Base-by-base conservation (phyloP, 129 eudicot species). In the Arctium minus region DNA sequence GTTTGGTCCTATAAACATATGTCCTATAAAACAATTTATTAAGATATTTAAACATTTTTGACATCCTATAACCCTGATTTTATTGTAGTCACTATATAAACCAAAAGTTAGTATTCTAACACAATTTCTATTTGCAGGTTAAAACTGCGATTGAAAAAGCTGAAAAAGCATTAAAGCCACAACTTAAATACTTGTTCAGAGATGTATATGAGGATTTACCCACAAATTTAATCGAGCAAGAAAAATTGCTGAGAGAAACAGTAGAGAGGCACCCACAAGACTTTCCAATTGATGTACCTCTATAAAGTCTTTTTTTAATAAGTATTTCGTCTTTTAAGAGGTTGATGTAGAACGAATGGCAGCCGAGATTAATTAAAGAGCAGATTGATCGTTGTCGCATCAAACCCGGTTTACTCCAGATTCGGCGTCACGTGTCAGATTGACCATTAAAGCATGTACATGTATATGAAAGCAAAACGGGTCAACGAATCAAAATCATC, bases 161-260 rank as follows among this genome's bases (percentile, higher is more conserved):
- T 18, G 98, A 87, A 44, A 87, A 82, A 33, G 71, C 72, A 4
- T 92, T 91, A 74, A 93, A 88, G 71, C 98, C 92, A 44, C 78
- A 86, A 6, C 74, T 93, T 27, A 73, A 72, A 32, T 87, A 90
- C 0, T 12, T 93, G 79, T 93, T 93, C 72, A 69, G 83, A 7
- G 98, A 93, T 83, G 97, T 93, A 22, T 93, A 93, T 80, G 81
- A 93, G 60, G 36, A 79, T 27, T 40, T 79, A 27, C 92, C 98
- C n/a, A 56, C 78, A 7, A 90, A 89, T 78, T 89, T 93, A 44
- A 76, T 70, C 1, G 94, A 93, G 76, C 98, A 93, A 86, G 94
- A 93, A 79, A 89, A 32, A 72, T 84, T 70, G 8, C 88, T 93
- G 27, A 88, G 88, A 81, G 90, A 91, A 82, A 80, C 88, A 22